Conservation (phyloP, 2,329 filamentous ascomycete genomes). For the Emergomyces pasteurianus region DNA sequence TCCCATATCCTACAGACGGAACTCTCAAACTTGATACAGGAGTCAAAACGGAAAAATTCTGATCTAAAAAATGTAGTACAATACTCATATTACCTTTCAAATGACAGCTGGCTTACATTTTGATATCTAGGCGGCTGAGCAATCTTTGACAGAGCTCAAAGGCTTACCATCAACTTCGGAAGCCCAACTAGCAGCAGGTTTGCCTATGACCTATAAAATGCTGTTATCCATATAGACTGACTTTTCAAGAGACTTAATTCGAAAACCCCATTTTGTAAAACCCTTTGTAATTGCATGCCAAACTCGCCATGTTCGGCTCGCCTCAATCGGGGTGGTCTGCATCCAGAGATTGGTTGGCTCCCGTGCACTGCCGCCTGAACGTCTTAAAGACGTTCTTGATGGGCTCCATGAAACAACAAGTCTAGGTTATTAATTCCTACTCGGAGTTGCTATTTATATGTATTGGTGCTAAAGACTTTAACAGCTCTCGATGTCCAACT, state of each 20-base stretch:
- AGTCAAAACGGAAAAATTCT: slow-evolving; percentile 88
- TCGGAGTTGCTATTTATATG: neutral
- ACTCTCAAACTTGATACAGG: slow-evolving; percentile 81
- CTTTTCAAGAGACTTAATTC: slow-evolving; percentile 57
- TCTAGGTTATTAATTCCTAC: slow-evolving; percentile 42
- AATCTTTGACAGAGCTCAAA: slow-evolving; percentile 82
- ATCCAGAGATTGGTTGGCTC: slow-evolving; percentile 79
- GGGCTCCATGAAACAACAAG: slow-evolving; percentile 71
- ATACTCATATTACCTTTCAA: neutral
- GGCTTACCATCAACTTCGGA: slow-evolving; percentile 62
- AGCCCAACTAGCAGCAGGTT: slow-evolving; percentile 60
- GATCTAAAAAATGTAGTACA: slow-evolving; percentile 59
- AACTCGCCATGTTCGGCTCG: slow-evolving; percentile 83
- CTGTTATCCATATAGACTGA: slow-evolving; percentile 14
- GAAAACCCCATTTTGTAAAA: slow-evolving; percentile 72
- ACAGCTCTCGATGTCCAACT: slow-evolving; percentile 74
- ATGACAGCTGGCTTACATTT: slow-evolving; percentile 13
- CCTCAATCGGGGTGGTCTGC: slow-evolving; percentile 73
- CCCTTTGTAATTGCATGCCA: slow-evolving; percentile 90
- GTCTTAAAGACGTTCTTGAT: slow-evolving; percentile 75
- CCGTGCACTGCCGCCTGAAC: slow-evolving; percentile 63
- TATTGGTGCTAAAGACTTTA: slow-evolving; percentile 13
- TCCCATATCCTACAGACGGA: slow-evolving; percentile 80
- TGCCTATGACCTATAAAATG: slow-evolving; percentile 9
- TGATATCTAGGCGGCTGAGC: slow-evolving; percentile 65